Percentiles rank a stretch among this genome's conserved stretches.
phyloP scores from a whole-genome alignment of 1,284 basidiomycete species.

The Amylostereum chailletii region DNA sequence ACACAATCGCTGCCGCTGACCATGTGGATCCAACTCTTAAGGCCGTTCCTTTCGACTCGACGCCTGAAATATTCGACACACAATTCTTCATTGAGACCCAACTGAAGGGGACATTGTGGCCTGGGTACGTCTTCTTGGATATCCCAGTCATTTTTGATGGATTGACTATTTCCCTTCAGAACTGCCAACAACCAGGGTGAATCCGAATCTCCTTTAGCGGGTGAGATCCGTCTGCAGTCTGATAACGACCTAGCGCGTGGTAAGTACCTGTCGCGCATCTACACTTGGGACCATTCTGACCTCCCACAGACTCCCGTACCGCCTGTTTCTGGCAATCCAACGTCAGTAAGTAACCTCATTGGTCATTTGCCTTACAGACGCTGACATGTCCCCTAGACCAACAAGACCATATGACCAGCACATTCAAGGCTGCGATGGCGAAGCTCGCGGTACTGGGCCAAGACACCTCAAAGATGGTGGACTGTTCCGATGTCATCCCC shows the following conservation, averaged over 20 bases:
- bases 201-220: constrained; percentile 25
- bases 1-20: constrained; percentile 20
- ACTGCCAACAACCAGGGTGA: constrained; percentile 26
- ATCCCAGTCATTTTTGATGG: no score
- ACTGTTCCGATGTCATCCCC: constrained; percentile 17
- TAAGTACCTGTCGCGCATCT: constrained; percentile 24
- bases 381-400: constrained; percentile 8
- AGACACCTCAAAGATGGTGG: constrained; percentile 14
- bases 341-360: constrained; percentile 7
- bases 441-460: constrained; percentile 23
- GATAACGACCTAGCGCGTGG: constrained; percentile 23
- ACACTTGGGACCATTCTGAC: not conserved
- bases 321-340: constrained; percentile 19
- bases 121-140: constrained; percentile 12
- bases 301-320: constrained; percentile 15
- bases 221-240: constrained; percentile 32
- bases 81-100: constrained; percentile 20
- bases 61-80: constrained; percentile 17
- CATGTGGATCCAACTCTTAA: constrained; percentile 15
- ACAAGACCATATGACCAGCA: constrained; percentile 18
- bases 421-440: constrained; percentile 21
- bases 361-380: not conserved
- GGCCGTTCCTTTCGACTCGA: constrained; percentile 21
- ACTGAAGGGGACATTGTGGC: constrained; percentile 20
- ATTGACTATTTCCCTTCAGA: constrained; percentile 6